Conservation (phyloP, 805 yeast species). For the Yarrowia deformans region DNA sequence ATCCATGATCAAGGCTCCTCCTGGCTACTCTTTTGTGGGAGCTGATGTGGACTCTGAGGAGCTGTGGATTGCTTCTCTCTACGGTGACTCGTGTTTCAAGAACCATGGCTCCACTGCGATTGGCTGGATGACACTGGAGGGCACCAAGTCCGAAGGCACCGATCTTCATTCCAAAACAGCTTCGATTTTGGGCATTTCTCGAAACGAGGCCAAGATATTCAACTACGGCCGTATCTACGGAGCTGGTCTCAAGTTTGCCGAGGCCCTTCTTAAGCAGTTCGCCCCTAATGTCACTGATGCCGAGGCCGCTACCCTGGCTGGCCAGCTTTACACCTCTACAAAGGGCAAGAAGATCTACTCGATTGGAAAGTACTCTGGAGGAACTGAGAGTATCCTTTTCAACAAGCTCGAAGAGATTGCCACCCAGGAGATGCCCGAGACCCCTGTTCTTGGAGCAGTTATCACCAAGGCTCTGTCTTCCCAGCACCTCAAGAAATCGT, state of each 20-base stretch:
- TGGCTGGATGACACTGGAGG: constrained; percentile 99
- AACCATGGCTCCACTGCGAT: constrained; percentile 95
- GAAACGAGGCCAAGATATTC: constrained; percentile 93
- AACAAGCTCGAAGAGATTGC: constrained; percentile 90
- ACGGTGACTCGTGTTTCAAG: constrained; percentile 89
- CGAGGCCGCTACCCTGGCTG: constrained; percentile 72
- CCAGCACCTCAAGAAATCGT: constrained; percentile 66
- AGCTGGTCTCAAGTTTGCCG: constrained; percentile 92
- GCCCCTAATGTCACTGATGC: constrained; percentile 71
- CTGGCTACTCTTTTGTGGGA: constrained; percentile 90
- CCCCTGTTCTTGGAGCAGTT: constrained; percentile 93
- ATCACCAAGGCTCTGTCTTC: constrained; percentile 83
- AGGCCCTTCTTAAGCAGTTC: constrained; percentile 81
- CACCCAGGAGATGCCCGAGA: constrained; percentile 75
- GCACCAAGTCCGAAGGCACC: constrained; percentile 88
- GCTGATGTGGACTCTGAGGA: constrained; percentile 99
- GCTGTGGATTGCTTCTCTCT: constrained; percentile 94
- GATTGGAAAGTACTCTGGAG: constrained; percentile 60
- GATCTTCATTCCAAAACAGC: constrained; percentile 97
- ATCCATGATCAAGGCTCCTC: constrained; percentile 83
- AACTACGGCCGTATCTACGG: constrained; percentile 98
- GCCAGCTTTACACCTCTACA: constrained; percentile 74
- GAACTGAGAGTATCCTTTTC: constrained; percentile 91
- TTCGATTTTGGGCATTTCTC: constrained; percentile 79
- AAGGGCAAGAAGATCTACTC: constrained; percentile 65